A percentile compares a stretch with the other conserved stretches of the same genome.
These are phyloP conservation scores for Warburgia ugandensis DNA, from an alignment of 164 flowering plant species.

Conservation along the genomic window DNA sequence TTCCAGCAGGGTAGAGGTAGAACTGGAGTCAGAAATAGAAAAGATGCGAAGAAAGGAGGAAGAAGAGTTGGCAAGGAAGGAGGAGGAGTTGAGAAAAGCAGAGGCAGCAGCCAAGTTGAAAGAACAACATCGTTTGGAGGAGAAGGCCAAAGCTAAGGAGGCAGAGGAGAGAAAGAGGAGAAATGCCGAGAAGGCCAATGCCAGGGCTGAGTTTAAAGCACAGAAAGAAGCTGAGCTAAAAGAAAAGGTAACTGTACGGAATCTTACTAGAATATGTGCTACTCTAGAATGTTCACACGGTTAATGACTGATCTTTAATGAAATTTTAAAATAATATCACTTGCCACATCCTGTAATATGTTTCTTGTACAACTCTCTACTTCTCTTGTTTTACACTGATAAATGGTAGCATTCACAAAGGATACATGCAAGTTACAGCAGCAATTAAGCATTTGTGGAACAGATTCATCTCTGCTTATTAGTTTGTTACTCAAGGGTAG, in stretches of 20 bases:
- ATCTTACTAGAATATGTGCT: not conserved
- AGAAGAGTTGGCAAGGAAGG: slow-evolving; percentile 10
- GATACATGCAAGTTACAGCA: too few relatives aligned
- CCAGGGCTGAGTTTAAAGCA: slow-evolving; percentile 60
- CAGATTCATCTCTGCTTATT: not conserved
- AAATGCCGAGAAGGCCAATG: slow-evolving; percentile 65
- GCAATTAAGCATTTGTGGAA: not conserved
- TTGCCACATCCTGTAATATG: not conserved
- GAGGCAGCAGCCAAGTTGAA: slow-evolving; percentile 58
- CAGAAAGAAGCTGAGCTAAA: slow-evolving; percentile 78
- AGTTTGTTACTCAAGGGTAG: not conserved
- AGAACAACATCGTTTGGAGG: slow-evolving; percentile 64
- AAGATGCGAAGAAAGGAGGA: slow-evolving; percentile 28
- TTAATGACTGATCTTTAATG: too few relatives aligned
- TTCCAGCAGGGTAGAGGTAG: slow-evolving; percentile 25
- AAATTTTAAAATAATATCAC: too few relatives aligned
- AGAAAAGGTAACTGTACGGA: slow-evolving; percentile 71
- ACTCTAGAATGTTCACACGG: too few relatives aligned
- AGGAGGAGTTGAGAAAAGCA: slow-evolving; percentile 40
- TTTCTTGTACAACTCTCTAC: not conserved
- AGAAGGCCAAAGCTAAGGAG: slow-evolving; percentile 72
- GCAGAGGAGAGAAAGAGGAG: slow-evolving; percentile 84
- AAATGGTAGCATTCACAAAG: not conserved
- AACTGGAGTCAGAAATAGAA: slow-evolving; percentile 36
- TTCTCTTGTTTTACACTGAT: not conserved